Evolutionary conservation across 495 filamentous ascomycete species (phyloP).

Genomic region (Chaetomium fimeti): DNA sequence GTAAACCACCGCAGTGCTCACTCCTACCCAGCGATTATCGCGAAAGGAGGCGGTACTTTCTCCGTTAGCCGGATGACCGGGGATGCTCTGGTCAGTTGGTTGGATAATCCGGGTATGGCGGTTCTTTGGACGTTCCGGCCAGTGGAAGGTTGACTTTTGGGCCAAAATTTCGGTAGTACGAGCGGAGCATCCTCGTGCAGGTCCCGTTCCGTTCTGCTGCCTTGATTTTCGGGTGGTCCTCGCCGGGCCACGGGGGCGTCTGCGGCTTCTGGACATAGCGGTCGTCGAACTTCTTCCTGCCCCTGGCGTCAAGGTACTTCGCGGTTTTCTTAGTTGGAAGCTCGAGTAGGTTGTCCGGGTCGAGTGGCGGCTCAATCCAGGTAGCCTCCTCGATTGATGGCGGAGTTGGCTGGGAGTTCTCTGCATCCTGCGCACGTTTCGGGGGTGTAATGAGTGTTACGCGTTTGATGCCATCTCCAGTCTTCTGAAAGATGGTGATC

Average conservation of each 20-base stretch:
- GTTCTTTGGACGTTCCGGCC: constrained; percentile 30
- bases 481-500: not conserved
- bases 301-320: constrained; percentile 20
- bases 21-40: not conserved
- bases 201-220: constrained; percentile 18
- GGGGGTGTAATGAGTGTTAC: too few relatives aligned
- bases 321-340: constrained; percentile 24
- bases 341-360: constrained; percentile 21
- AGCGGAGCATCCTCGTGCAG: constrained; percentile 9
- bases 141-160: constrained; percentile 25
- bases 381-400: not conserved
- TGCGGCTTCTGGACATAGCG: constrained; percentile 14
- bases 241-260: constrained; percentile 1
- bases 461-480: too few relatives aligned
- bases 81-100: not conserved
- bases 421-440: too few relatives aligned
- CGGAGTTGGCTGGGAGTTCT: too few relatives aligned
- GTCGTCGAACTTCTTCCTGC: constrained; percentile 20
- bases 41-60: not conserved
- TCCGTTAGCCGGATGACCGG: too few relatives aligned
- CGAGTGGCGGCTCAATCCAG: constrained; percentile 11
- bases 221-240: constrained; percentile 29
- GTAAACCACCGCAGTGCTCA: not conserved
- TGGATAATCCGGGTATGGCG: not conserved
- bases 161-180: constrained; percentile 29